Evolutionary conservation across 345 rosid species (phyloP), one percentile per base, ranked within the genome.

Genomic region (Erucastrum elatum): DNA sequence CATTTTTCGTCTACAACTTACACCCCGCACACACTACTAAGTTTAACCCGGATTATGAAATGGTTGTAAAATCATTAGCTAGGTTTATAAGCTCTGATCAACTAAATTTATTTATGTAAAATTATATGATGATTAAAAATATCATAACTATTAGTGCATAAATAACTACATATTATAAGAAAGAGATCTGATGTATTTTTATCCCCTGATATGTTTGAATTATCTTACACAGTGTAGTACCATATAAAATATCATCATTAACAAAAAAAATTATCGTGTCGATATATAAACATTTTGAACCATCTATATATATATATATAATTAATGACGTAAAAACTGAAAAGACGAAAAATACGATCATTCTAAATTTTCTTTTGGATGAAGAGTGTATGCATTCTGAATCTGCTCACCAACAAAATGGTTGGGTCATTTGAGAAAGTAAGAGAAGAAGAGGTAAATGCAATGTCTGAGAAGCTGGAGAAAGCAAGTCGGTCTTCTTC

Each of bases 371-470:
- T 12, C 27, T 39, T 39, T 39, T 41, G 39, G 39, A 60, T 72
- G 62, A 85, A 82, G 77, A 85, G 88, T 71, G 56, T 87, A 4
- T 86, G 86, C 61, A 80, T 87, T 12, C 60, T 82, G 0, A 84
- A 86, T 31, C 84, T 91, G 30, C 76, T 89, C 3, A 89, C 82
- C 72, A 80, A 44, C 72, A 86, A 65, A 63, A 87, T 81, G 66
- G 90, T 88, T 21, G 81, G 75, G 1, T 84, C 87, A 0, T 87
- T 86, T 63, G 66, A 66, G 8, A 21, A 8, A 0, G 75, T 88
- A 12, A 76, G 87, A 51, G 86, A 82, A 80, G 88, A 89, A 60
- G 96, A 91, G 77, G 71, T 80, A 5, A 76, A 34, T 13, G n/a
- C 64, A 10, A 13, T 86, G 15, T 55, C 83, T 0, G 61, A 80